A percentile compares a stretch with the other conserved stretches of the same genome.
Evolutionary conservation across 495 filamentous ascomycete species (phyloP).

Genomic region (Neurospora pannonica): DNA sequence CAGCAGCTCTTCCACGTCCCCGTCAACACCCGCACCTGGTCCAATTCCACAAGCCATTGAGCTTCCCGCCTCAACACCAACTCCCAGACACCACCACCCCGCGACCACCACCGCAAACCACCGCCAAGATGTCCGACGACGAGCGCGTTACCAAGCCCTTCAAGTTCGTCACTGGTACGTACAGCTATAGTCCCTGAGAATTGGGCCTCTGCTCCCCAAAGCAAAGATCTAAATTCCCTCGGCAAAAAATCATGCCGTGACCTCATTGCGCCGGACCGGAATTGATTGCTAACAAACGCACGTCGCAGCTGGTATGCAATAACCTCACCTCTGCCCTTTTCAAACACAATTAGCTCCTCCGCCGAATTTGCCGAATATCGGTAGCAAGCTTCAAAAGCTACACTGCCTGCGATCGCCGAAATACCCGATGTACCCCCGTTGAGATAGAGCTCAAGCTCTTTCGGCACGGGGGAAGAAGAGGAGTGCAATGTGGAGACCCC

Average conservation of each 20-base stretch:
- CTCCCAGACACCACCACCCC: conserved; percentile 6
- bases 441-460: not conserved
- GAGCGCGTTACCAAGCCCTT: conserved; percentile 97
- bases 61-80: conserved; percentile 8
- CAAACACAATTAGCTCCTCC: not conserved
- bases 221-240: conserved; percentile 19
- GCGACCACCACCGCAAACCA: conserved; percentile 13
- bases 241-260: conserved; percentile 29
- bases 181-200: not conserved
- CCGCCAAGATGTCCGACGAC: conserved; percentile 72
- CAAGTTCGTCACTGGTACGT: conserved; percentile 99
- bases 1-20: not conserved
- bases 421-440: not conserved
- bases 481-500: not conserved
- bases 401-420: not conserved
- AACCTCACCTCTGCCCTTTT: conserved; percentile 1
- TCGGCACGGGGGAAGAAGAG: not conserved
- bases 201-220: not conserved
- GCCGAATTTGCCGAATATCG: conserved; percentile 1
- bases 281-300: conserved; percentile 13
- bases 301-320: conserved; percentile 37
- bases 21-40: conserved; percentile 3
- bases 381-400: not conserved
- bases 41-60: conserved; percentile 9
- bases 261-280: conserved; percentile 4